phyloP scores from a whole-genome alignment of 169 alveolate genomes.

The Eimeria acervulina region DNA sequence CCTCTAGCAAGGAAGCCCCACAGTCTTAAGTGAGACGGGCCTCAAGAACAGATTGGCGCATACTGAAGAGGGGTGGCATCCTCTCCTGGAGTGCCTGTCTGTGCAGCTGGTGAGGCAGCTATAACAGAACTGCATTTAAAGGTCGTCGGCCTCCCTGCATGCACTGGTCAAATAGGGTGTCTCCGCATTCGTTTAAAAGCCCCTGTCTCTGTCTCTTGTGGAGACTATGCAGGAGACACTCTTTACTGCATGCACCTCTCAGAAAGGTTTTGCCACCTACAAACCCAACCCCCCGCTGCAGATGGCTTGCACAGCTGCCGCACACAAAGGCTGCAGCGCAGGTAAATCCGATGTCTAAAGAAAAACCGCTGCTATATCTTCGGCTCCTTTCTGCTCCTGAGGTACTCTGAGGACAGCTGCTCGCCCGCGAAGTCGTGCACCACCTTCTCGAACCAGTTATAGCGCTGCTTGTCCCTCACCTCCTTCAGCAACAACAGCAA shows the following conservation, averaged over 20 bases:
- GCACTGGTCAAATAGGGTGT: neutral
- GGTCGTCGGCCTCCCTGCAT: too few relatives aligned
- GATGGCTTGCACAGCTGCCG: neutral
- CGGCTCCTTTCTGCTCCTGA: constrained; percentile 89
- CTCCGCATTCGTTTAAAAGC: neutral
- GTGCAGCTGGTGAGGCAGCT: neutral
- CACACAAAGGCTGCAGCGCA: neutral
- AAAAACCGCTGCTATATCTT: constrained; percentile 66
- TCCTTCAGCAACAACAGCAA: constrained; percentile 84
- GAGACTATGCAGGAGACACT: too few relatives aligned
- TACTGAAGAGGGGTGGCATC: too few relatives aligned
- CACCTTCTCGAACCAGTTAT: constrained; percentile 90
- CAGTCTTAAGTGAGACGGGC: neutral
- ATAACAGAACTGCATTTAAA: neutral
- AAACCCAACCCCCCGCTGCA: neutral
- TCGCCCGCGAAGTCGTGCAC: constrained; percentile 92
- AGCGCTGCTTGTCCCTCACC: constrained; percentile 86
- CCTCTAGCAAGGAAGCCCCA: too few relatives aligned
- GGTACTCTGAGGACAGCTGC: constrained; percentile 91
- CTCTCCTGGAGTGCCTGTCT: neutral
- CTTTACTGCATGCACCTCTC: too few relatives aligned
- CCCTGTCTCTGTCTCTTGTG: neutral
- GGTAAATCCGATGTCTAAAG: neutral
- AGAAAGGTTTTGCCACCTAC: too few relatives aligned
- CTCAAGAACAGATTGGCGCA: neutral